Evolutionary conservation across 2,329 filamentous ascomycete genomes (phyloP), one percentile per base, ranked within the genome.

Genomic region (Lojkania enalia): DNA sequence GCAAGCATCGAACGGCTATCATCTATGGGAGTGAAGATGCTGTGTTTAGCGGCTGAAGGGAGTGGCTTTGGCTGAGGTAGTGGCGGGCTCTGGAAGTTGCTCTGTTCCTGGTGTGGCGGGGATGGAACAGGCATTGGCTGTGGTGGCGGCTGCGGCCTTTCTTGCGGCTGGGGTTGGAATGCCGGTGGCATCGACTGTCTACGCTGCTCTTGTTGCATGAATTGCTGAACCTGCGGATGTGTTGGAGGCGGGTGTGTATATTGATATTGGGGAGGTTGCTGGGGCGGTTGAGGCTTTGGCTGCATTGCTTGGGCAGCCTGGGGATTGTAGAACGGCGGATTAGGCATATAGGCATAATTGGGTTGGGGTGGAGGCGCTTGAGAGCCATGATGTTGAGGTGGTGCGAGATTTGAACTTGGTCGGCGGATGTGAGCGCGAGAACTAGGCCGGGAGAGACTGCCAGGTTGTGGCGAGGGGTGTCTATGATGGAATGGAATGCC

Each of bases 21-120:
- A 60, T 97, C 94, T 51, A 99, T 95, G 0, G 94, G 94, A 0
- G 94, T 99, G 66, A 97, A 97, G 48, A 99, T 97, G 68, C 91
- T 96, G 46, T 91, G 86, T 16, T 86, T 86, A 67, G 91, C 91
- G 23, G 78, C 71, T 23, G 73, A 70, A 5, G 78, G 76, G 2
- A 81, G 58, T 4, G 88, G 85, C 60, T 86, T 87, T 2, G 86
- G 85, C 52, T 88, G 74, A 55, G 44, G 83, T 73, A 66, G 77
- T 65, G 55, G 81, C 51, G 62, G 79, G 67, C 70, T 83, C 63
- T 66, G 73, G 64, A 74, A 79, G 57, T 71, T 68, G 74, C 77
- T 66, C 21, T 78, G 79, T 25, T 76, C 74, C 13, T 76, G 76
- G 51, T 81, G 79, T 29, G 76, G 73, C 52, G 76, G 65, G 43